These are phyloP conservation scores for Excoecaria agallocha DNA, from an alignment of 345 rosid genomes.

Conservation along the genomic window DNA sequence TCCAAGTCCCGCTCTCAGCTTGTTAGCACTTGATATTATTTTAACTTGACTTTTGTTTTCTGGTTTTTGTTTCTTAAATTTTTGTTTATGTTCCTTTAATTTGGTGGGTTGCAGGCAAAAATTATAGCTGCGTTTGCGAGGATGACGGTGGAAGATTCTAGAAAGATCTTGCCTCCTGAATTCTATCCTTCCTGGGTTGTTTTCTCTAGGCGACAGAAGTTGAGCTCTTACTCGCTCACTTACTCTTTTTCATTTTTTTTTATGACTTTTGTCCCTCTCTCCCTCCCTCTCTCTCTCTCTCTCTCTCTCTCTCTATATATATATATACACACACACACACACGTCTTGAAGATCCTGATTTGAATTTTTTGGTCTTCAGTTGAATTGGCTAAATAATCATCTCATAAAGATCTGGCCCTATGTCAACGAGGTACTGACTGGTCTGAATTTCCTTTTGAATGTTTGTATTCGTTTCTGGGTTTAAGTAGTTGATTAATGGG, in stretches of 20 bases:
- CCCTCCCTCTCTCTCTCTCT: background rate
- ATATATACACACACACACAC: background rate
- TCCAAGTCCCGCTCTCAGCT: conserved; percentile 77
- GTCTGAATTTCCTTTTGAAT: background rate
- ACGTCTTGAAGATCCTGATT: conserved; percentile 12
- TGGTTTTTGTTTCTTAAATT: conserved; percentile 6
- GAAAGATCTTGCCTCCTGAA: conserved; percentile 77
- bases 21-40: conserved; percentile 38
- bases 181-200: conserved; percentile 95
- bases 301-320: background rate
- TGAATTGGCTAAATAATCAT: conserved; percentile 87
- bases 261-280: too few relatives aligned
- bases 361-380: conserved; percentile 45
- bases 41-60: background rate
- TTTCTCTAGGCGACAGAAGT: conserved; percentile 94
- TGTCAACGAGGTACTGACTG: conserved; percentile 58
- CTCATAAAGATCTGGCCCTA: conserved; percentile 97
- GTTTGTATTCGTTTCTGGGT: background rate
- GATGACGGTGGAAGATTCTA: conserved; percentile 90
- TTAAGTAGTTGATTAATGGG: background rate
- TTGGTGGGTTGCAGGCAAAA: conserved; percentile 50
- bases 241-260: background rate
- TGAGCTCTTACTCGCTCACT: conserved; percentile 26
- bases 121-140: conserved; percentile 93
- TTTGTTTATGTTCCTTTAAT: conserved; percentile 1